Evolutionary conservation across 495 filamentous ascomycete species (phyloP), one percentile per base, ranked within the genome.

Genomic region (Corynascus novoguineensis): DNA sequence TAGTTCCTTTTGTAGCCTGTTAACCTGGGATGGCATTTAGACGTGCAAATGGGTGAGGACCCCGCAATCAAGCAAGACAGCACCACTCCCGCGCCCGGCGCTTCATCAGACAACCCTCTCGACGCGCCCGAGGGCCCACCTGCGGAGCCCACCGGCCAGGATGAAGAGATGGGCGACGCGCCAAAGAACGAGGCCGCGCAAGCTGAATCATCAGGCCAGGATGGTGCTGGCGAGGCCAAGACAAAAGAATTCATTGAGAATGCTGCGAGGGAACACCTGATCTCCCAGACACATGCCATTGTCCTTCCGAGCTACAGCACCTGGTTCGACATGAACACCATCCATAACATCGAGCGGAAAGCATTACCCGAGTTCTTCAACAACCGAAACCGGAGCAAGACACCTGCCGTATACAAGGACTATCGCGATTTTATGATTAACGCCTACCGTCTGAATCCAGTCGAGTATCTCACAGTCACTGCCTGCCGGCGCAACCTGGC

Each of bases 341-440:
- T 97, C 61, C 85, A 96, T 69, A 79, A 79, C 38, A 87, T 95
- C 61, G 93, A 98, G 78, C 84, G 85, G 64, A 97, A 95, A 68
- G 88, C 89, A 8, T 74, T 98, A 50, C 90, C 92, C 2, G 93
- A 98, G 71, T 98, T 96, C 72, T 98, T 98, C 81, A 97, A 97
- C 74, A 90, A 83, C 71, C 82, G 95, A 38, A 98, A 98, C 71
- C 87, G 93, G 65, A 97, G 92, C 81, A 98, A 98, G 76, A 98
- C 93, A 0, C 85, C 88, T 5, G 85, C 90, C n/a, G 88, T 96
- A 15, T 98, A 97, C 72, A 97, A 97, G 72, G 93, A 98, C 67
- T 97, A 97, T 71, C 85, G 93, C 58, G 92, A 97, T 66, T 98
- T 98, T 72, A 98, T 98, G 93, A 92, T 98, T 71, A 97, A 97